Conservation (phyloP, 2,329 filamentous ascomycete species). For the Sordariomycetes sp. region DNA sequence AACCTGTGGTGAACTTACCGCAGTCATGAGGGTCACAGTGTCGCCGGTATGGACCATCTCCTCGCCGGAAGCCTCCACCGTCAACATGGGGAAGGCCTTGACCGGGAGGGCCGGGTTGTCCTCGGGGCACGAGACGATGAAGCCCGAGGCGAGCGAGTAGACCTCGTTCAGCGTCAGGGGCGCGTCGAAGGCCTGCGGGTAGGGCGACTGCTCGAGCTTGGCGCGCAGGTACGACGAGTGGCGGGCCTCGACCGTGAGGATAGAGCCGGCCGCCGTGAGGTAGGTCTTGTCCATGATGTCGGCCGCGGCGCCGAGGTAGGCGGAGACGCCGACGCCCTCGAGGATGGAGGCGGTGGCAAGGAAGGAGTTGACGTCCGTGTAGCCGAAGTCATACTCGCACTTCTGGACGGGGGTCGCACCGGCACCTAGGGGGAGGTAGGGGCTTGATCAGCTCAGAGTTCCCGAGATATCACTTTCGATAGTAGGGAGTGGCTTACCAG, state of each 20-base stretch:
- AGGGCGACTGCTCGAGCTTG: slow-evolving; percentile 43
- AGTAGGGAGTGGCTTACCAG: slow-evolving; percentile 18
- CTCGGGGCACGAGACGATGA: slow-evolving; percentile 60
- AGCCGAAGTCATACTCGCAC: slow-evolving; percentile 63
- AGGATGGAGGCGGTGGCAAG: slow-evolving; percentile 58
- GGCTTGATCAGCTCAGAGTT: neutral
- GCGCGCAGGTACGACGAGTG: slow-evolving; percentile 64
- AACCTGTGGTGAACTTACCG: too few species aligned
- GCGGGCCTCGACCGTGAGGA: slow-evolving; percentile 62
- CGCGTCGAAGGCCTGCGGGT: slow-evolving; percentile 61
- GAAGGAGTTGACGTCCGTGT: slow-evolving; percentile 56
- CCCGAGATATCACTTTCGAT: neutral
- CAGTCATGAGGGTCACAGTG: too few species aligned
- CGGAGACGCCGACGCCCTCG: slow-evolving; percentile 64
- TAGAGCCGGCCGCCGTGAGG: slow-evolving; percentile 56
- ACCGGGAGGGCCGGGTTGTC: slow-evolving; percentile 54
- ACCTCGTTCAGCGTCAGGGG: slow-evolving; percentile 57
- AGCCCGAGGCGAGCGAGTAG: slow-evolving; percentile 63
- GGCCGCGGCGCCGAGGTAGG: slow-evolving; percentile 61
- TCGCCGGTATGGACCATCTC: too few species aligned
- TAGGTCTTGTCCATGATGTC: slow-evolving; percentile 48
- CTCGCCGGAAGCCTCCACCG: slow-evolving; percentile 21
- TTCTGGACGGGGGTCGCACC: slow-evolving; percentile 56
- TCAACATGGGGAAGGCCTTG: slow-evolving; percentile 48
- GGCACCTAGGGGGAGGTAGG: slow-evolving; percentile 19